Evolutionary conservation across 140 eudicot species (phyloP).

Genomic region (Senecio squalidus): DNA sequence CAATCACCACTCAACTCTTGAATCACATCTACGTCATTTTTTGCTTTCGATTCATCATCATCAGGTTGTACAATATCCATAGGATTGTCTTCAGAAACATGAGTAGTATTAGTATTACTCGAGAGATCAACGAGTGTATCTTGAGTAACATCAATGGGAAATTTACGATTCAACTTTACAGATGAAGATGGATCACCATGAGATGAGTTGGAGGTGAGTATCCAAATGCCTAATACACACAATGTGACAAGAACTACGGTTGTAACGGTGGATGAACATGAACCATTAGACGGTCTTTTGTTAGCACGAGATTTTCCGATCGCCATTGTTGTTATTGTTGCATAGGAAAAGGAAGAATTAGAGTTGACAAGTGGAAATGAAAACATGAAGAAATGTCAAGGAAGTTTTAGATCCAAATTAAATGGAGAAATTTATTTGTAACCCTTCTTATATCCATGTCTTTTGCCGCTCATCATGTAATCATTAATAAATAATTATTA

Average conservation of each 20-base stretch:
- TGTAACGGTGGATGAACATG: slow-evolving; percentile 36
- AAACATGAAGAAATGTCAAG: slow-evolving; percentile 15
- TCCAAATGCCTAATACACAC: slow-evolving; percentile 59
- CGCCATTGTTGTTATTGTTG: slow-evolving; percentile 39
- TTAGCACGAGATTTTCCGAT: slow-evolving; percentile 41
- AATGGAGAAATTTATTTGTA: slow-evolving; percentile 8
- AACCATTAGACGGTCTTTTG: slow-evolving; percentile 40
- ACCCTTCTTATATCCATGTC: too few relatives aligned
- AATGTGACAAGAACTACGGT: slow-evolving; percentile 31
- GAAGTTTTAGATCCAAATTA: slow-evolving; percentile 36
- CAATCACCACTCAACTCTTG: not conserved
- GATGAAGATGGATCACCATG: too few relatives aligned
- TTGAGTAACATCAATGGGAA: slow-evolving; percentile 6
- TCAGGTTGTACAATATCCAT: slow-evolving; percentile 35
- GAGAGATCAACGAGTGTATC: not conserved
- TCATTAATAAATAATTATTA: too few relatives aligned
- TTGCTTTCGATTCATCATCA: slow-evolving; percentile 16
- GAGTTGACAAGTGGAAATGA: slow-evolving; percentile 13
- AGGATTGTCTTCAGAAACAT: slow-evolving; percentile 30
- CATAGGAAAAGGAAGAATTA: slow-evolving; percentile 1
- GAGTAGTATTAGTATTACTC: slow-evolving; percentile 3
- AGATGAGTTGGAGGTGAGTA: slow-evolving; percentile 36
- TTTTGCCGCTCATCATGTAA: not conserved
- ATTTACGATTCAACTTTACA: slow-evolving; percentile 17
- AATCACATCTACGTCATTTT: not conserved